These are phyloP conservation scores for Veloboletus limbatus DNA, from an alignment of 1,284 basidiomycete genomes.

Conservation along the genomic window DNA sequence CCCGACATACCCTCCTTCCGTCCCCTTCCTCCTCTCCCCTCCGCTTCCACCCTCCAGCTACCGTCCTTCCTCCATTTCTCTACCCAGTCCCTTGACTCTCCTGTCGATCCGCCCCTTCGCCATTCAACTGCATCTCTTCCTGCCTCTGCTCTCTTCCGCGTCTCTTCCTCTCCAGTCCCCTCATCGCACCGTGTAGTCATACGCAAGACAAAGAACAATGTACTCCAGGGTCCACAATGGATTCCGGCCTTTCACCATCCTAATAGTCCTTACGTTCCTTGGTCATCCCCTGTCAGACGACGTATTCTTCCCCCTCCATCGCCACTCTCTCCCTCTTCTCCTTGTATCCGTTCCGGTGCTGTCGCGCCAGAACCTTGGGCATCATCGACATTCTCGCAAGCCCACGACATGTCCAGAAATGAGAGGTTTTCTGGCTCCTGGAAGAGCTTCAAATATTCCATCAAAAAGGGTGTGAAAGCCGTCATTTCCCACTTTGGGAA, in stretches of 20 bases:
- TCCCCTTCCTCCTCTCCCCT: constrained; percentile 35
- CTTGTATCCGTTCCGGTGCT: constrained; percentile 37
- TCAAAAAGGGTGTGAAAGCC: constrained; percentile 24
- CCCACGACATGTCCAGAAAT: constrained; percentile 21
- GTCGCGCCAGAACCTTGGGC: constrained; percentile 40
- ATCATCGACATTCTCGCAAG: constrained; percentile 21
- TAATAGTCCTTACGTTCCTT: constrained; percentile 50
- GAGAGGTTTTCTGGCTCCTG: constrained; percentile 31
- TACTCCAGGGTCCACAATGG: constrained; percentile 33
- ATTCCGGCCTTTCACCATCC: constrained; percentile 41
- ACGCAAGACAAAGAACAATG: constrained; percentile 23
- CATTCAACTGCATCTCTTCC: constrained; percentile 12
- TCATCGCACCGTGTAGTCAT: constrained; percentile 13
- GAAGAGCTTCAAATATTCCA: constrained; percentile 28
- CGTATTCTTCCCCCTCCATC: constrained; percentile 36
- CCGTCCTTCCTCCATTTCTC: constrained; percentile 38
- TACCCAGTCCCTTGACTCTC: constrained; percentile 18
- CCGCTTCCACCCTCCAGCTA: constrained; percentile 37
- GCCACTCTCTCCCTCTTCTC: constrained; percentile 30
- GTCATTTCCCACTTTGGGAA: constrained; percentile 21
- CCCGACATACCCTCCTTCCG: constrained; percentile 23
- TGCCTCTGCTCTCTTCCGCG: constrained; percentile 17
- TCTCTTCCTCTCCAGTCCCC: constrained; percentile 14
- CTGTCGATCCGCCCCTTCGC: constrained; percentile 9
- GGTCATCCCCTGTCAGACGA: constrained; percentile 38